Base-by-base conservation (phyloP, 345 rosid genomes). In the Hibiscus tridactylites region DNA sequence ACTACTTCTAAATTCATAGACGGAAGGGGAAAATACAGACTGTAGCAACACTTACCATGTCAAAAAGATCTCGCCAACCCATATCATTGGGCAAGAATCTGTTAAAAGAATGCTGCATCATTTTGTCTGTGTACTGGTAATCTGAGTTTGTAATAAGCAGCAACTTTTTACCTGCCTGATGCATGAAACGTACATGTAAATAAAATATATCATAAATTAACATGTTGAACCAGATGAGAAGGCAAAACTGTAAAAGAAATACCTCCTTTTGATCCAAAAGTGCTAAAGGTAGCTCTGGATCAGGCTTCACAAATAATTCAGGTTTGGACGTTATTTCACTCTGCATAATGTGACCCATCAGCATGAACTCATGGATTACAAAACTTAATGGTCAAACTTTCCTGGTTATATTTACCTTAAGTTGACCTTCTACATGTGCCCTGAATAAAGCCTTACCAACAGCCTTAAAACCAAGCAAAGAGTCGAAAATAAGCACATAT, bases 261-360 rank as follows among this genome's bases (percentile, higher is more conserved):
- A 93, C 98, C 98, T 93, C 98, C 84, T 88, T 91, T 81, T 93
- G 97, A 82, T 93, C 97, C 71, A 91, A 79, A 75, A 93, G 90
- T 19, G 97, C 91, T 78, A 93, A 81, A 85, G 97, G 98, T 82
- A 93, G 75, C 52, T 93, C 88, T 4, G 94, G 97, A 83, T 93
- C 98, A 26, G 98, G 98, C 81, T 93, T 96, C 58, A 93, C 98
- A 83, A 91, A 93, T 67, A 85, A 81, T 81, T 93, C 97, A 17
- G 98, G 98, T 78, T 87, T 93, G 70, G 98, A 90, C 97, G 91
- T 91, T 74, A 93, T 93, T 83, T 93, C 98, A 78, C 81, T 88
- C 98, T 93, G 89, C 47, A 82, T 17, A 79, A 61, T 74, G 66
- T 24, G 74, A 37, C 54, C 15, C 60, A 28, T 81, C 17, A 72